These are phyloP conservation scores for Pichia sporocuriosa DNA, from an alignment of 805 yeast species.

Conservation along the genomic window DNA sequence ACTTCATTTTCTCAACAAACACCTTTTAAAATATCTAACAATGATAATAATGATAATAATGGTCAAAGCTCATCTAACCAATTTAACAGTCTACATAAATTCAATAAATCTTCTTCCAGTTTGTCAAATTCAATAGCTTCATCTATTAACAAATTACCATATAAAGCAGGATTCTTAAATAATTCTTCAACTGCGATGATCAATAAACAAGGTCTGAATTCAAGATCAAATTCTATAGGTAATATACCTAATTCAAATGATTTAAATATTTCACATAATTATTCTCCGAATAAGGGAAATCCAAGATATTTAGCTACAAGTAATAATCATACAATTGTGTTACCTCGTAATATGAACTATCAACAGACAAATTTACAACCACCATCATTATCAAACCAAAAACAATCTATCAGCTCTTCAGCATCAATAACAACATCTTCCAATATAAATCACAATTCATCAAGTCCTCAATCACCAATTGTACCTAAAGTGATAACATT, in stretches of 20 bases:
- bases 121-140: neutral
- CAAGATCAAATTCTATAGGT: neutral
- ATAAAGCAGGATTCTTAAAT: conserved; percentile 1
- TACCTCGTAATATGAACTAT: neutral
- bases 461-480: too few species aligned
- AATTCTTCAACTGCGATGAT: neutral
- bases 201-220: neutral
- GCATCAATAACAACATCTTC: neutral
- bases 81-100: too few species aligned
- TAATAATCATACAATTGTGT: conserved; percentile 7
- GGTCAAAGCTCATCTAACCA: too few species aligned
- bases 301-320: conserved; percentile 7
- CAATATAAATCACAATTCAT: too few species aligned
- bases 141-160: neutral
- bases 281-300: conserved; percentile 7
- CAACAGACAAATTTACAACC: neutral
- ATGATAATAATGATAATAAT: too few species aligned
- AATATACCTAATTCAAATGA: neutral
- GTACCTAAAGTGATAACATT: neutral
- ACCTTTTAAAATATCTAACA: too few species aligned
- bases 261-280: neutral
- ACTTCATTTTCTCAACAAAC: too few species aligned
- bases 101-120: conserved; percentile 1
- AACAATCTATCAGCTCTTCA: neutral
- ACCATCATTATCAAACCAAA: neutral